Evolutionary conservation across 768 basidiomycete genomes (phyloP), one percentile per base, ranked within the genome.

Genomic region (Mrakia blollopis): DNA sequence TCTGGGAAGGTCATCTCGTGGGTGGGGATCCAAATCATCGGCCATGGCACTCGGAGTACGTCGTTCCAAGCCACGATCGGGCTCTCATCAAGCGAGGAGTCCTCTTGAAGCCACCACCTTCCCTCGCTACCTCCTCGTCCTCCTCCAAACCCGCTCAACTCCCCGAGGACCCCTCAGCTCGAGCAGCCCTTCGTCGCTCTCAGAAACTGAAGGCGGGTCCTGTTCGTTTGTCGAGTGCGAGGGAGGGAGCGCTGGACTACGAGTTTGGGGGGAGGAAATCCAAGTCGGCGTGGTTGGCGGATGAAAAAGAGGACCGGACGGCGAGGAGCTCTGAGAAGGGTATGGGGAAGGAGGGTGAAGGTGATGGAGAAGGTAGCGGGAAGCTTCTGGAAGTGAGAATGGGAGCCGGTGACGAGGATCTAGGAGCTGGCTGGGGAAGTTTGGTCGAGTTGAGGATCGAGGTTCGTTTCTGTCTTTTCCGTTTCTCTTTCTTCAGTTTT

Each of bases 361-460:
- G 60, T n/a, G 68, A 73, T 57, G 72, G 62, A 60, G 69, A 62
- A 32, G 69, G 52, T n/a, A 62, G 73, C 44, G 65, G 73, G 30
- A 73, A 74, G 13, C 28, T 74, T 13, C 23, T 73, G 32, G 77
- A 74, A 23, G 77, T 78, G 41, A 71, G 73, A 52, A 67, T 73
- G 60, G 62, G 63, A 16, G 77, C 77, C 4, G 75, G 75, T 39
- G 75, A 76, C 50, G 75, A 76, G 37, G 57, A 39, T 61, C n/a
- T 76, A 21, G 75, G 75, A 32, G 75, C 69, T 52, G 75, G 75
- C 10, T 76, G 75, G 75, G 69, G 75, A 23, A 60, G 50, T 39
- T 35, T 76, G 67, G 75, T 76, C 10, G 77, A 78, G 25, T 50
- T 70, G 11, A 54, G 77, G 41, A 78, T 78, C 44, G 77, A 78